Conservation (phyloP, 768 basidiomycete species). For the Dentipellis sp. region DNA sequence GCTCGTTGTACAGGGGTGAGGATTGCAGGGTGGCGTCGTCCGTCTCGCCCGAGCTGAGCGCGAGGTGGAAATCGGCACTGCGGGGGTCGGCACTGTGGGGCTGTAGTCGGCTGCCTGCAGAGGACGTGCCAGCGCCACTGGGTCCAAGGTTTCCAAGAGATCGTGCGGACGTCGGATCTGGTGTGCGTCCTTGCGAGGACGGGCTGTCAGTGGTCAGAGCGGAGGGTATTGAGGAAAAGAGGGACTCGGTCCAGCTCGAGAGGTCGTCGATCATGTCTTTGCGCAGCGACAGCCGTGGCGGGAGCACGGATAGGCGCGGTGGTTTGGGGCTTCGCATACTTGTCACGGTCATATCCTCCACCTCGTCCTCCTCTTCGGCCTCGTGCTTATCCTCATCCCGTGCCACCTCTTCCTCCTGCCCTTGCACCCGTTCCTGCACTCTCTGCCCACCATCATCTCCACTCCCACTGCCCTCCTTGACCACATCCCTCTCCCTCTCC, state of each 20-base stretch:
- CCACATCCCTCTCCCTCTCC: not conserved
- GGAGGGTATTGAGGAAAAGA: slow-evolving; percentile 13
- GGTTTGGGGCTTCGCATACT: not conserved
- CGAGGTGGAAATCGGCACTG: not conserved
- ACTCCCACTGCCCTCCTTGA: not conserved
- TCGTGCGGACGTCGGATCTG: not conserved
- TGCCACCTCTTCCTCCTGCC: too few species aligned
- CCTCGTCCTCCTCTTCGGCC: not conserved
- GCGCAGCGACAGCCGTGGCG: slow-evolving; percentile 14
- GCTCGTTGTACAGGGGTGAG: slow-evolving; percentile 14
- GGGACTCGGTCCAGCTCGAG: slow-evolving; percentile 13
- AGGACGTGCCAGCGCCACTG: not conserved
- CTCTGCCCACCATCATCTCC: not conserved
- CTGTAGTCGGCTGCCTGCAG: not conserved
- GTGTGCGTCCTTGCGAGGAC: not conserved
- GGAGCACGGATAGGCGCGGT: slow-evolving; percentile 8
- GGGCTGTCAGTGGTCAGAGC: not conserved
- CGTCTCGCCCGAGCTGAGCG: not conserved
- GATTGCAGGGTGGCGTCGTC: slow-evolving; percentile 1
- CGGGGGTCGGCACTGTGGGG: not conserved
- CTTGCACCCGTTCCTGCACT: not conserved
- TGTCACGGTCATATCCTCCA: not conserved
- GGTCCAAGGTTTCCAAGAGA: not conserved
- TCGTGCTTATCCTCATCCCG: not conserved
- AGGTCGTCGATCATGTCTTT: slow-evolving; percentile 12